These are phyloP conservation scores for Bipolaris bicolor DNA, from an alignment of 2,329 filamentous ascomycete species.

Conservation along the genomic window DNA sequence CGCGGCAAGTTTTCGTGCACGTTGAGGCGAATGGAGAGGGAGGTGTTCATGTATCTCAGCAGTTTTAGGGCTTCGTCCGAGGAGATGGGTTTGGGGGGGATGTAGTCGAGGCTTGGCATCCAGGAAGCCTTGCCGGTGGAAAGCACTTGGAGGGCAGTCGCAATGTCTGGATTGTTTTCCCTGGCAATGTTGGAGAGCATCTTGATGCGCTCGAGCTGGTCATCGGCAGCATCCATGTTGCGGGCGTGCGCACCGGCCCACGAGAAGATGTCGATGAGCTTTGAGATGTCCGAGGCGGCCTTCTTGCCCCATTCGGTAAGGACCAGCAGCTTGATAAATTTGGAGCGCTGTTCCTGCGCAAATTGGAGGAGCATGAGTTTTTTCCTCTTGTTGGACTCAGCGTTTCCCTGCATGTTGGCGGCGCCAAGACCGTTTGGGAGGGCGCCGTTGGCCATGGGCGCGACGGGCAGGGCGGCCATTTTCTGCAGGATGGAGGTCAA, in stretches of 20 bases:
- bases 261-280: slow-evolving; percentile 83
- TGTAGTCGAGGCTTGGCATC: slow-evolving; percentile 83
- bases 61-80: slow-evolving; percentile 74
- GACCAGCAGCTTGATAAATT: slow-evolving; percentile 92
- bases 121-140: slow-evolving; percentile 77
- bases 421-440: slow-evolving; percentile 48
- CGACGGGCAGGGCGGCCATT: slow-evolving; percentile 70
- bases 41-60: slow-evolving; percentile 80
- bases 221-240: slow-evolving; percentile 55
- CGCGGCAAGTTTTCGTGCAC: slow-evolving; percentile 81
- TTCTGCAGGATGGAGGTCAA: slow-evolving; percentile 73
- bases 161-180: slow-evolving; percentile 87
- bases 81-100: slow-evolving; percentile 73
- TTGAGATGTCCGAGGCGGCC: slow-evolving; percentile 72
- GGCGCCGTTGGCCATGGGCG: slow-evolving; percentile 58
- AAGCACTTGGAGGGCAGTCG: slow-evolving; percentile 84
- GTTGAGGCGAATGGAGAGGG: slow-evolving; percentile 82
- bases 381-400: slow-evolving; percentile 58
- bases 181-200: slow-evolving; percentile 73
- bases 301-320: slow-evolving; percentile 84
- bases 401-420: slow-evolving; percentile 39
- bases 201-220: slow-evolving; percentile 71
- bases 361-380: slow-evolving; percentile 78
- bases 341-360: slow-evolving; percentile 77
- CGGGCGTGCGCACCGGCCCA: slow-evolving; percentile 62